Percentiles rank a stretch among this genome's conserved stretches.
Evolutionary conservation across 164 flowering plant species (phyloP).

Genomic region (Nymphaea thermarum): DNA sequence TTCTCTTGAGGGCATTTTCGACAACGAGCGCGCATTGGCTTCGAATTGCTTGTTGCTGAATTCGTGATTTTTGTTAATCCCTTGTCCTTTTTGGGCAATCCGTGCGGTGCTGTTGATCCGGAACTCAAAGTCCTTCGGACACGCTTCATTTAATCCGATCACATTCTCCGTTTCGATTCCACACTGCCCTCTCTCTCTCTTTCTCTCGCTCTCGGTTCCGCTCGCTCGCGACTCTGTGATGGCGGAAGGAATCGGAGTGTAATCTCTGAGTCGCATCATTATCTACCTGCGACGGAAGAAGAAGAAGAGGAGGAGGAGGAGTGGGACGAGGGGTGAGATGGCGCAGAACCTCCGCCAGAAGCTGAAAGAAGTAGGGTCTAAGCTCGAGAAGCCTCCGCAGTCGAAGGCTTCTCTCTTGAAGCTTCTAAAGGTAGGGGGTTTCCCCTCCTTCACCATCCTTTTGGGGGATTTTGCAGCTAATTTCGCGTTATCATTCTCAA

Average conservation of each 20-base stretch:
- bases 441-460: background rate
- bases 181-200: background rate
- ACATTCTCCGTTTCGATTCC: conserved; percentile 6
- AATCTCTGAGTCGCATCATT: background rate
- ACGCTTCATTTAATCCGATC: conserved; percentile 7
- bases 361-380: conserved; percentile 75
- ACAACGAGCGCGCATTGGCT: no score
- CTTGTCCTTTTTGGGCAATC: background rate
- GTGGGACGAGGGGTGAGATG: conserved; percentile 18
- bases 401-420: conserved; percentile 65
- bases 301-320: background rate
- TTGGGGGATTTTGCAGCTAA: background rate
- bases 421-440: conserved; percentile 59
- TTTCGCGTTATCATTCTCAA: background rate
- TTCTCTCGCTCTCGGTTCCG: background rate
- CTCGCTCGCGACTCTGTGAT: background rate
- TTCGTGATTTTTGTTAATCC: no score
- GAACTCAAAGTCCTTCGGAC: background rate
- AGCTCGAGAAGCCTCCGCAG: conserved; percentile 63
- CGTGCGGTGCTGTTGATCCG: background rate
- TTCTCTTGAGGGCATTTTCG: no score
- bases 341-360: conserved; percentile 41
- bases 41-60: no score
- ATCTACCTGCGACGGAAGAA: background rate
- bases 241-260: background rate